phyloP scores from a whole-genome alignment of 352 stramenopile genomes.

The Globisporangium solare region DNA sequence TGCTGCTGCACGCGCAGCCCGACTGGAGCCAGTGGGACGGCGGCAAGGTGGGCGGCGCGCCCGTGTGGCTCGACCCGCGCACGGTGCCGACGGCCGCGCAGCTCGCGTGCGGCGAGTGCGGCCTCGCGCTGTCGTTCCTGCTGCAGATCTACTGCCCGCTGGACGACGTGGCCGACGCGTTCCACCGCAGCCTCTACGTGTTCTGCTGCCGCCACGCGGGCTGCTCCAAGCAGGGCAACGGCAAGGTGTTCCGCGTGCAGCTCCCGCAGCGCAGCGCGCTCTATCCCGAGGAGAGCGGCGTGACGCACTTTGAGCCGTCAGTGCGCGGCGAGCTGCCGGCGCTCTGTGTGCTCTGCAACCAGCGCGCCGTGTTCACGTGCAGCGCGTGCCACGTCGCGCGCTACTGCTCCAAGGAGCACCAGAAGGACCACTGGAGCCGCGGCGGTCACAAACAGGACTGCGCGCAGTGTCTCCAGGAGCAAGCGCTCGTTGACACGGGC shows the following conservation, averaged over 20 bases:
- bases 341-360: slow-evolving; percentile 58
- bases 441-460: slow-evolving; percentile 70
- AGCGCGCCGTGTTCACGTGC: slow-evolving; percentile 62
- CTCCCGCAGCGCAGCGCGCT: slow-evolving; percentile 88
- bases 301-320: slow-evolving; percentile 18
- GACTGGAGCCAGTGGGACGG: slow-evolving; percentile 91
- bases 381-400: slow-evolving; percentile 66
- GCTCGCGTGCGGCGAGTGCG: slow-evolving; percentile 51
- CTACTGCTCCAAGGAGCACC: slow-evolving; percentile 74
- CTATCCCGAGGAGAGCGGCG: slow-evolving; percentile 66
- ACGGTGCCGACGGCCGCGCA: slow-evolving; percentile 33
- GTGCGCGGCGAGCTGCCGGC: slow-evolving; percentile 3
- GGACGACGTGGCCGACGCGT: slow-evolving; percentile 83
- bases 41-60: slow-evolving; percentile 86
- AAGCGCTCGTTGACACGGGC: slow-evolving; percentile 37
- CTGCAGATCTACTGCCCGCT: slow-evolving; percentile 92
- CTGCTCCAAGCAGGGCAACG: slow-evolving; percentile 57
- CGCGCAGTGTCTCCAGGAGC: slow-evolving; percentile 22
- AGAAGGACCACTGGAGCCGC: slow-evolving; percentile 73
- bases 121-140: slow-evolving; percentile 63
- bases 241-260: slow-evolving; percentile 82
- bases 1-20: slow-evolving; percentile 36
- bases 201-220: slow-evolving; percentile 81
- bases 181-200: slow-evolving; percentile 92
- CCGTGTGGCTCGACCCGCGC: slow-evolving; percentile 83